These are phyloP conservation scores for Vinca minor DNA, from an alignment of 257 asterid species.

Conservation along the genomic window DNA sequence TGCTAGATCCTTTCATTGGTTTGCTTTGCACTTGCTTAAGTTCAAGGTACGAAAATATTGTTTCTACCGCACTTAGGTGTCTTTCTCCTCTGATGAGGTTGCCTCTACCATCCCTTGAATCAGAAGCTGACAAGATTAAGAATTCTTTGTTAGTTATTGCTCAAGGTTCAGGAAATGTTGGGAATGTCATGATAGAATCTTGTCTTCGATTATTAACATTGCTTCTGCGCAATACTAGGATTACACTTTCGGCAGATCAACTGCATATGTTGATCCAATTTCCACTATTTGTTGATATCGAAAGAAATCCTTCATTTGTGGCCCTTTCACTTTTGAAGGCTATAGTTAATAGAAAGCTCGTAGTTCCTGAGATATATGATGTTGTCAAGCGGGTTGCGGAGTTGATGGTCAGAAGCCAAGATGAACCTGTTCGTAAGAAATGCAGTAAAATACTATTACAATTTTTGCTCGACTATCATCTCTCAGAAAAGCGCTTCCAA, in stretches of 20 bases:
- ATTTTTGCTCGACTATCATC: constrained; percentile 65
- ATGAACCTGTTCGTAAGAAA: constrained; percentile 69
- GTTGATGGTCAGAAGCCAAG: constrained; percentile 78
- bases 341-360: constrained; percentile 58
- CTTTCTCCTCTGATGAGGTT: constrained; percentile 55
- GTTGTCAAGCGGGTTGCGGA: constrained; percentile 60
- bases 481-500: constrained; percentile 62
- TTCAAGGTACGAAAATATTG: constrained; percentile 63
- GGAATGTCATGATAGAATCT: constrained; percentile 66
- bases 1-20: constrained; percentile 67
- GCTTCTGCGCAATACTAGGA: constrained; percentile 56
- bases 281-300: constrained; percentile 80
- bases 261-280: constrained; percentile 72
- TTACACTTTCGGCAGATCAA: constrained; percentile 70
- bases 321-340: constrained; percentile 87
- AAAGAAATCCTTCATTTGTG: constrained; percentile 57
- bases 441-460: constrained; percentile 76
- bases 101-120: constrained; percentile 71
- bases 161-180: constrained; percentile 53
- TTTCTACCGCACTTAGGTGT: constrained; percentile 64
- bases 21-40: constrained; percentile 59
- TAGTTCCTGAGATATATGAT: constrained; percentile 77
- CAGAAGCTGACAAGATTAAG: constrained; percentile 63
- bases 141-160: constrained; percentile 67
- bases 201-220: constrained; percentile 64